Conservation (phyloP, 192 early-diverging fungal genomes). For the Kappamyces sp. region DNA sequence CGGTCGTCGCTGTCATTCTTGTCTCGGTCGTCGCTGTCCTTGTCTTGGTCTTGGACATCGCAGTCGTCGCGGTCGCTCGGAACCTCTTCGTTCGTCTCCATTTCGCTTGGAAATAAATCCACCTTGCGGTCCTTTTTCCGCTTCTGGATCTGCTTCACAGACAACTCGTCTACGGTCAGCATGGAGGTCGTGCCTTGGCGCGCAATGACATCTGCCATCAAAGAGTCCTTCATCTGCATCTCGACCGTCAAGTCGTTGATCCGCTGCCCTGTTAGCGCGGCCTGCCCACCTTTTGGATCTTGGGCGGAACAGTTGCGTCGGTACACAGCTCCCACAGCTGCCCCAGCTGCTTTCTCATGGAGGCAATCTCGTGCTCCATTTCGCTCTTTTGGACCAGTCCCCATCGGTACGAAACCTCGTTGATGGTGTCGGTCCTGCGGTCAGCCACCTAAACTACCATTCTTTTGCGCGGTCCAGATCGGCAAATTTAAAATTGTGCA, state of each 20-base stretch:
- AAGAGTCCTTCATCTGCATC: constrained; percentile 10
- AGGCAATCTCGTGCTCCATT: constrained; percentile 9
- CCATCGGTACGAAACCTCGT: constrained; percentile 2
- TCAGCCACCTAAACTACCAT: no score
- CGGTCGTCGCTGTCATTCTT: no score
- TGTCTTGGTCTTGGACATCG: no score
- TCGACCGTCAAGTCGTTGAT: constrained; percentile 8
- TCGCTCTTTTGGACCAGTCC: constrained; percentile 1
- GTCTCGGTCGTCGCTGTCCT: no score
- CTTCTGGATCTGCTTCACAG: not conserved
- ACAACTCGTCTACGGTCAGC: constrained; percentile 3
- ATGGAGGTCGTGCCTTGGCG: constrained; percentile 1
- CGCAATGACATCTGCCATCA: constrained; percentile 8
- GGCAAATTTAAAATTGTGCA: no score
- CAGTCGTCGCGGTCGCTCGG: no score
- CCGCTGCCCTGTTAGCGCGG: not conserved
- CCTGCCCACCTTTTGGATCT: not conserved
- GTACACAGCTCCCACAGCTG: constrained; percentile 13
- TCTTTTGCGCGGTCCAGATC: no score
- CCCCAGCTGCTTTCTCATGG: constrained; percentile 2
- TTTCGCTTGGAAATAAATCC: constrained; percentile 1
- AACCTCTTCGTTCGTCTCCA: no score
- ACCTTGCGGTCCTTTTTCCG: constrained; percentile 2
- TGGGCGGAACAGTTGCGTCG: not conserved
- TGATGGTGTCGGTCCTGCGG: not conserved